Base-by-base conservation (phyloP, 2,329 filamentous ascomycete genomes). In the Exophiala xenobiotica region DNA sequence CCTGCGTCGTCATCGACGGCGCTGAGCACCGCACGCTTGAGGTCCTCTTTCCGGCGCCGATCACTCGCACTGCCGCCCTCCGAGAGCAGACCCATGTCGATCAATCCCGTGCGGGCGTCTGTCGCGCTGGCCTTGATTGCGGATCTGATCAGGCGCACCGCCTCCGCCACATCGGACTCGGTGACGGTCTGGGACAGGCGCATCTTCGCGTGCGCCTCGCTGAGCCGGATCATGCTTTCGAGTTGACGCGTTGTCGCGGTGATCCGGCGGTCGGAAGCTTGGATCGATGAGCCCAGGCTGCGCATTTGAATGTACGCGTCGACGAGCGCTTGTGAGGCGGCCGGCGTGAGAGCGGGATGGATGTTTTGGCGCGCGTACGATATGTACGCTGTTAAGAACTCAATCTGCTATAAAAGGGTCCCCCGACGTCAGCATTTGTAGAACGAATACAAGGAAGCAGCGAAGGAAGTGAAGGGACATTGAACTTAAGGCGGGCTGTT, bases 141-240 rank as follows among this genome's bases (percentile, higher is more conserved):
- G 1, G 85, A 88, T 65, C 92, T 90, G 70, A 99, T 99, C 35
- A 99, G 78, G 8, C 93, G 86, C 40, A 95, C 89, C 0, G 93
- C 91, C 74, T 99, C 93, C 43, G 83, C 75, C 4, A 99, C 95
- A 64, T 99, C 95, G 42, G 81, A 80, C 22, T 80, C 82, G 0
- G 88, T 90, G 35, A 99, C 93, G 11, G 78, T 81, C 2, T 77
- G 68, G 0, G 87, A 82, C 4, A 99, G 81, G 3, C 93, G 87
- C 95, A 99, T 99, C 71, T 96, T 96, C 43, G 93, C 95, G 70
- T 99, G 95, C 0, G 91, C 93, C 75, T 99, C 93, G 1, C 91
- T 76, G 2, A 99, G 86, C 56, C 93, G 92, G 67, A 99, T 97
- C 95, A 99, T 99, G 39, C 87, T 93, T 73, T 99, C 95, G 4